Evolutionary conservation across 805 yeast genomes (phyloP).

Genomic region (Metschnikowia drakensbergensis): DNA sequence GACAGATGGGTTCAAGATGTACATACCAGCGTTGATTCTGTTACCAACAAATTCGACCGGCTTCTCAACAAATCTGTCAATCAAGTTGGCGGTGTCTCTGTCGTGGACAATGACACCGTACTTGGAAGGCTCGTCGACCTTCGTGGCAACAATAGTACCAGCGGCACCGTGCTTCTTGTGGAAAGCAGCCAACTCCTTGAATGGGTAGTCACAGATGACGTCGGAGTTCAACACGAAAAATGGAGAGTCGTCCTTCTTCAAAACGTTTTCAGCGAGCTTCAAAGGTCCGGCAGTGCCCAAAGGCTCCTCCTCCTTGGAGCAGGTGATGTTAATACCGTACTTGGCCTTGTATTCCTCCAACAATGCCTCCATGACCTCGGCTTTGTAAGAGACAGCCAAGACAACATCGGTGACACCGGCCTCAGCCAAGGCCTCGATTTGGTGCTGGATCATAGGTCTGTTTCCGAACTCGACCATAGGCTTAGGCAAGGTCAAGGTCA

Average conservation of each 20-base stretch:
- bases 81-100: constrained; percentile 89
- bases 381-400: constrained; percentile 97
- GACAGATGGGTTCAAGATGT: constrained; percentile 95
- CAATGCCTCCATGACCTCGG: constrained; percentile 97
- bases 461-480: constrained; percentile 97
- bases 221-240: constrained; percentile 97
- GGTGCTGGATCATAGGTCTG: constrained; percentile 99
- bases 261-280: constrained; percentile 90
- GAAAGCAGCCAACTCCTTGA: constrained; percentile 85
- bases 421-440: constrained; percentile 93
- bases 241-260: constrained; percentile 93
- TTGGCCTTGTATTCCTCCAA: constrained; percentile 90
- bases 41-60: constrained; percentile 99
- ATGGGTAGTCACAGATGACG: constrained; percentile 98
- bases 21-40: constrained; percentile 99
- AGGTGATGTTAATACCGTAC: constrained; percentile 92
- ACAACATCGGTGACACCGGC: constrained; percentile 99
- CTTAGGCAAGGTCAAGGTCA: constrained; percentile 91
- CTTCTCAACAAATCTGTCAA: constrained; percentile 98
- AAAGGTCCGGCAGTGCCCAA: constrained; percentile 99
- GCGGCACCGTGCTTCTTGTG: constrained; percentile 95
- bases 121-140: constrained; percentile 98
- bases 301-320: constrained; percentile 98
- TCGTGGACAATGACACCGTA: constrained; percentile 99
- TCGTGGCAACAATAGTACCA: constrained; percentile 98